Evolutionary conservation across 2,329 filamentous ascomycete species (phyloP).

Genomic region (Trichoderma aggressivum): DNA sequence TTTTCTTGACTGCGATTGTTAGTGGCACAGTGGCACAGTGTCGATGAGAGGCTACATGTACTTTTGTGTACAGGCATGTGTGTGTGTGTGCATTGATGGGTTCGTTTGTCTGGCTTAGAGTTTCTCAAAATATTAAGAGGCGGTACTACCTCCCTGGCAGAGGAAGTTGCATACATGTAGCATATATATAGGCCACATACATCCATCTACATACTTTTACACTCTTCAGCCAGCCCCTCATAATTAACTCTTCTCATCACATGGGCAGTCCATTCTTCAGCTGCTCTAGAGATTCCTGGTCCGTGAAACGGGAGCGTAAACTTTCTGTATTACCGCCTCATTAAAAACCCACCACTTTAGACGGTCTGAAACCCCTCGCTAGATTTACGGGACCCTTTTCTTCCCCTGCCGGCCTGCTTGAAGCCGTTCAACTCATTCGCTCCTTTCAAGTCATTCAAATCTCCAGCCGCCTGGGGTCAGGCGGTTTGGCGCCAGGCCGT

Average conservation of each 20-base stretch:
- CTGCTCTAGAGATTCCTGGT: not conserved
- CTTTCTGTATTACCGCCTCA: not conserved
- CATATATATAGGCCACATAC: not conserved
- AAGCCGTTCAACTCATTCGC: slow-evolving; percentile 14
- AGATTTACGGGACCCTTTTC: slow-evolving; percentile 17
- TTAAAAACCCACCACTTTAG: slow-evolving; percentile 11
- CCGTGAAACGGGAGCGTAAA: not conserved
- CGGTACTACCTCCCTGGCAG: not conserved
- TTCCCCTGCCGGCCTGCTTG: slow-evolving; percentile 3
- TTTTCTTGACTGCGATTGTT: not conserved
- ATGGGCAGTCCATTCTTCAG: not conserved
- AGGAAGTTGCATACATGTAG: not conserved
- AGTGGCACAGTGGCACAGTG: not conserved
- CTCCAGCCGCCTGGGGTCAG: not conserved
- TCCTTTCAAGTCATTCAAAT: slow-evolving; percentile 14
- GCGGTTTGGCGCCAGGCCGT: not conserved
- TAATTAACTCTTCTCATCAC: not conserved
- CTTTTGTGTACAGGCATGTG: not conserved
- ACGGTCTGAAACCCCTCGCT: slow-evolving; percentile 15
- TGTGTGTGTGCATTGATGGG: not conserved
- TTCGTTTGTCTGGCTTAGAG: not conserved
- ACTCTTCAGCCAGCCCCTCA: not conserved
- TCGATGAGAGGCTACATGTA: not conserved
- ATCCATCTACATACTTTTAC: not conserved
- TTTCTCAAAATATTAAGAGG: not conserved